These are phyloP conservation scores for Pistacia vera DNA, from an alignment of 345 rosid genomes.

Conservation along the genomic window DNA sequence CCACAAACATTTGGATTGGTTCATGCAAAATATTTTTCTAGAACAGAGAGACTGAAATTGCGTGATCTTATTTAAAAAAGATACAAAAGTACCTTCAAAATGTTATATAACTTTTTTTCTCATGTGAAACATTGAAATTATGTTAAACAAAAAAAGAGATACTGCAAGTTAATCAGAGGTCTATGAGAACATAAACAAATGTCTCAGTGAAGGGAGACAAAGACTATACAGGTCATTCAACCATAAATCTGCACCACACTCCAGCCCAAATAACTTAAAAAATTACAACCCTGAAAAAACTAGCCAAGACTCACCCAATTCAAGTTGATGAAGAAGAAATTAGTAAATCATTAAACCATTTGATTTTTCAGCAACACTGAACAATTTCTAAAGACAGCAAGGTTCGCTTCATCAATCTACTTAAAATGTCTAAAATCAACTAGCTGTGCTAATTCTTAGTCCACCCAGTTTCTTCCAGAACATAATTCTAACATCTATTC, in stretches of 20 bases:
- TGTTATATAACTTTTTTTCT: not conserved
- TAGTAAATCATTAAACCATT: not conserved
- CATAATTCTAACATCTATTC: not conserved
- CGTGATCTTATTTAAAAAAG: not conserved
- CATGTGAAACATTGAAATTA: too few relatives aligned
- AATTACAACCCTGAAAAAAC: too few relatives aligned
- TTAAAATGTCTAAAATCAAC: not conserved
- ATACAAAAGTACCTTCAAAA: not conserved
- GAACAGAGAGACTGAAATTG: not conserved
- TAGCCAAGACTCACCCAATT: too few relatives aligned
- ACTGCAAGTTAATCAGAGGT: too few relatives aligned
- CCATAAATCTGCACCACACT: too few relatives aligned
- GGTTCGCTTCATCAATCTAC: not conserved
- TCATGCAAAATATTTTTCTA: not conserved
- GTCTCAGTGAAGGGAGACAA: too few relatives aligned
- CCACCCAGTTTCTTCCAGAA: not conserved
- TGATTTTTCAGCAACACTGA: not conserved
- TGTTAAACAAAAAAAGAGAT: too few relatives aligned
- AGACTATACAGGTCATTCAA: too few relatives aligned
- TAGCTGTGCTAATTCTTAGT: not conserved
- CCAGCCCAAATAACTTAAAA: too few relatives aligned
- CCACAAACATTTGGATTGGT: not conserved
- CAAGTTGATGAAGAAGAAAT: too few relatives aligned
- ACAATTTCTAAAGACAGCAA: not conserved
- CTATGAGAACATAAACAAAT: too few relatives aligned